A percentile compares a stretch with the other conserved stretches of the same genome.
Conservation (phyloP, 202 grass and related monocot genomes). For the Alloteropsis angusta region DNA sequence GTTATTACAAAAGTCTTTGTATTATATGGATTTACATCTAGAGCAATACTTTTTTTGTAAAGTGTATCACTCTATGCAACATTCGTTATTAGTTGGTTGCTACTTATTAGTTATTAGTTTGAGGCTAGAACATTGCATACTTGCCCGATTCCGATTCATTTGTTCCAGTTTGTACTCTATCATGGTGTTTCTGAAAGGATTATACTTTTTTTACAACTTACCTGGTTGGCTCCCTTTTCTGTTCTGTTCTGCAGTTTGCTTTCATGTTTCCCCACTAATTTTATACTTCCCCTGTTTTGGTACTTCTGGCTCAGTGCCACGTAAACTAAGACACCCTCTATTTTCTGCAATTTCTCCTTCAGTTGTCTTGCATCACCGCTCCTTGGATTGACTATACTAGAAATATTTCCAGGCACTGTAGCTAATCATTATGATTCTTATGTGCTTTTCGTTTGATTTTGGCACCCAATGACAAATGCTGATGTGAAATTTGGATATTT, state of each 20-base stretch:
- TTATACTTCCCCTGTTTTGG: neutral
- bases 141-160: neutral
- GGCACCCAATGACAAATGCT: neutral
- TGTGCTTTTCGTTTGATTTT: constrained; percentile 6
- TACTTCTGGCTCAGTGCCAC: neutral
- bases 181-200: neutral
- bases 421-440: neutral
- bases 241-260: neutral
- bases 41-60: neutral
- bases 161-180: neutral
- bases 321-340: neutral
- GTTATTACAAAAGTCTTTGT: neutral
- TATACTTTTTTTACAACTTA: neutral
- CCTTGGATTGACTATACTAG: neutral
- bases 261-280: neutral
- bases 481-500: neutral
- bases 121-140: constrained; percentile 14
- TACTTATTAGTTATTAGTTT: neutral
- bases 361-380: neutral
- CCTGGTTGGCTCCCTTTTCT: too few relatives aligned
- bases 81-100: neutral
- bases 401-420: neutral
- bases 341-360: neutral
- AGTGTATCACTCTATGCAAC: neutral
- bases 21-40: neutral